A percentile compares a stretch with the other conserved stretches of the same genome.
phyloP scores from a whole-genome alignment of 2,329 filamentous ascomycete genomes.

The Colletotrichum sp. region DNA sequence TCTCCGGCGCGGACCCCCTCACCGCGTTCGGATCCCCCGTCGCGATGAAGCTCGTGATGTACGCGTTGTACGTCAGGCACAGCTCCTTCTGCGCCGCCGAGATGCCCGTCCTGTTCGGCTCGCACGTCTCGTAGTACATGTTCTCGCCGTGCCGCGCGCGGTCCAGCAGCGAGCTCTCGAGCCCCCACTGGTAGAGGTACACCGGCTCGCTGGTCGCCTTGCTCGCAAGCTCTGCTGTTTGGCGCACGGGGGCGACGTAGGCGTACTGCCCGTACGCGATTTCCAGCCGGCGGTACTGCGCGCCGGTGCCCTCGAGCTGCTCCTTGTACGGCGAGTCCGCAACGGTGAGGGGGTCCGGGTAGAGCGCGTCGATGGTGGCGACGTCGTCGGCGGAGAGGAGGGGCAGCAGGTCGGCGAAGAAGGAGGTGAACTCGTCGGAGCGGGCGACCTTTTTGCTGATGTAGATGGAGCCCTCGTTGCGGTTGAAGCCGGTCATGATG shows the following conservation, averaged over 20 bases:
- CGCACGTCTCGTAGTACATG: slow-evolving; percentile 21
- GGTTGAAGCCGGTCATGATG: slow-evolving; percentile 73
- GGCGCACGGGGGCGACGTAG: slow-evolving; percentile 69
- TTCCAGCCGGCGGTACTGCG: slow-evolving; percentile 63
- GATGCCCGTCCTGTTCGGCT: slow-evolving; percentile 45
- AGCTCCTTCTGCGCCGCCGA: slow-evolving; percentile 39
- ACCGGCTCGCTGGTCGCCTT: slow-evolving; percentile 40
- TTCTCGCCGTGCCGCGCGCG: slow-evolving; percentile 56
- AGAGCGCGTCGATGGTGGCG: slow-evolving; percentile 58
- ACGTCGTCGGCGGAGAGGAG: slow-evolving; percentile 58
- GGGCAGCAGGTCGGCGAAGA: slow-evolving; percentile 69
- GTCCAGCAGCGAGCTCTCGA: slow-evolving; percentile 39
- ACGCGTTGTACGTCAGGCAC: slow-evolving; percentile 43
- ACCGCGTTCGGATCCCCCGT: slow-evolving; percentile 8
- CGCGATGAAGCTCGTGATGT: slow-evolving; percentile 42
- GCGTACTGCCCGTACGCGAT: slow-evolving; percentile 69
- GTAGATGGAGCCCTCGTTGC: slow-evolving; percentile 72
- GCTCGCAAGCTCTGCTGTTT: slow-evolving; percentile 54
- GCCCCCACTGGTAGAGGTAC: slow-evolving; percentile 63
- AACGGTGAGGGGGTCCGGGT: slow-evolving; percentile 50
- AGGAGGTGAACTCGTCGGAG: slow-evolving; percentile 48
- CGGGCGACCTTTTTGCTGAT: slow-evolving; percentile 54
- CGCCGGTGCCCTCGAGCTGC: slow-evolving; percentile 39
- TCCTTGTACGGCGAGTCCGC: slow-evolving; percentile 12
- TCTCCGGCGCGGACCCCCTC: slow-evolving; percentile 28